These are phyloP conservation scores for Pichia nakasei DNA, from an alignment of 805 yeast genomes.

Conservation along the genomic window DNA sequence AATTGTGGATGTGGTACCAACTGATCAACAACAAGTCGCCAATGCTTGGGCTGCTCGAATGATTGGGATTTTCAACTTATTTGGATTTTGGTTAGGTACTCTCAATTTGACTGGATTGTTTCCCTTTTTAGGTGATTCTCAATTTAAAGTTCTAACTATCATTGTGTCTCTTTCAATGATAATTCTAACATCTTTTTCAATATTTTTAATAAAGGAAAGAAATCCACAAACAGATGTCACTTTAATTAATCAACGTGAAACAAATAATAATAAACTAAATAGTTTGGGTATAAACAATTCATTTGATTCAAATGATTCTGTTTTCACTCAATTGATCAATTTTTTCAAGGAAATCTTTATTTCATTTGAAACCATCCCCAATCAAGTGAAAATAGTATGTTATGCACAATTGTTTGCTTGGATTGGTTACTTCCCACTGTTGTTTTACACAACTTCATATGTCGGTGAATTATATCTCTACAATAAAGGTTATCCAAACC, in stretches of 20 bases:
- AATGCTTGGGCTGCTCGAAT: slow-evolving; percentile 63
- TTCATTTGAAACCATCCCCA: slow-evolving; percentile 35
- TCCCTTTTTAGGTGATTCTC: slow-evolving; percentile 38
- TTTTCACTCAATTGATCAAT: slow-evolving; percentile 16
- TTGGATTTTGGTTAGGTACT: slow-evolving; percentile 48
- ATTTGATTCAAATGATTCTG: slow-evolving; percentile 14
- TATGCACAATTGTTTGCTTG: slow-evolving; percentile 55
- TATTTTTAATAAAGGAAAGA: slow-evolving; percentile 37
- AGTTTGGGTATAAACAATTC: slow-evolving; percentile 28
- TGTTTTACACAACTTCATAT: slow-evolving; percentile 57
- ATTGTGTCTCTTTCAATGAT: slow-evolving; percentile 35
- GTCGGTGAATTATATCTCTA: slow-evolving; percentile 49
- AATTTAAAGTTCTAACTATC: slow-evolving; percentile 41
- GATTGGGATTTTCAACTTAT: slow-evolving; percentile 51
- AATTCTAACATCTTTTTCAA: slow-evolving; percentile 31
- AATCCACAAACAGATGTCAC: slow-evolving; percentile 36
- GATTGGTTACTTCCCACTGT: slow-evolving; percentile 61
- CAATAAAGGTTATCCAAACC: slow-evolving; percentile 31
- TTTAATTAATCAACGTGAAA: slow-evolving; percentile 30
- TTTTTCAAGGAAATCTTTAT: slow-evolving; percentile 28
- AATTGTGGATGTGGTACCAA: slow-evolving; percentile 52
- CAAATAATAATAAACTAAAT: slow-evolving; percentile 24
- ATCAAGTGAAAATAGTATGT: slow-evolving; percentile 43
- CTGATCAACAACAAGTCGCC: slow-evolving; percentile 47
- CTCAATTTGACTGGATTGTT: slow-evolving; percentile 32